Conservation (phyloP, 805 yeast species). For the Millerago galiae region DNA sequence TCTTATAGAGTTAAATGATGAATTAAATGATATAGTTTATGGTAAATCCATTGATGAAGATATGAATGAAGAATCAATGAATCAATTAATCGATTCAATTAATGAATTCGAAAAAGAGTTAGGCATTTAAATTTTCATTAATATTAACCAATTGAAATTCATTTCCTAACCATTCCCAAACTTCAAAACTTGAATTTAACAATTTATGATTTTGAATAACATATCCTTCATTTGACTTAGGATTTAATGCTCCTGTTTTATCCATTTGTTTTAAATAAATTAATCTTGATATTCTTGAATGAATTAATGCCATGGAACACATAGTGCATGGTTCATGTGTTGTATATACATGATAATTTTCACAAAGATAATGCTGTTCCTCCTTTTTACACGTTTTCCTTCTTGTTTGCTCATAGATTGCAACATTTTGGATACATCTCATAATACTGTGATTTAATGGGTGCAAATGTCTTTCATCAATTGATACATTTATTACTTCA, state of each 20-base stretch:
- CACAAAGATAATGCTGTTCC: constrained; percentile 53
- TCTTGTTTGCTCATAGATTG: constrained; percentile 42
- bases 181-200: constrained; percentile 84
- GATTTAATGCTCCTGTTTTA: constrained; percentile 49
- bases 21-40: constrained; percentile 23
- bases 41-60: constrained; percentile 1
- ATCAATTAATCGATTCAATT: constrained; percentile 14
- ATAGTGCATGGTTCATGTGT: constrained; percentile 95
- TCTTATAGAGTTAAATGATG: constrained; percentile 12
- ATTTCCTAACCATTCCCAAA: constrained; percentile 61
- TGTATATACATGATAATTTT: constrained; percentile 70
- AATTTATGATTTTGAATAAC: constrained; percentile 70
- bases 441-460: constrained; percentile 73
- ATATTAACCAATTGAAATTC: constrained; percentile 22
- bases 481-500: constrained; percentile 27
- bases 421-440: constrained; percentile 60
- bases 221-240: constrained; percentile 56
- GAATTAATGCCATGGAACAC: constrained; percentile 95
- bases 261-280: constrained; percentile 48
- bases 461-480: constrained; percentile 37
- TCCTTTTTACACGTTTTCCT: constrained; percentile 22
- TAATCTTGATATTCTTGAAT: constrained; percentile 72
- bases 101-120: constrained; percentile 8
- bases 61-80: constrained; percentile 7
- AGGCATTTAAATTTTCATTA: constrained; percentile 21